Evolutionary conservation across 768 basidiomycete species (phyloP).

Genomic region (Brasilioporus rufonigricans): DNA sequence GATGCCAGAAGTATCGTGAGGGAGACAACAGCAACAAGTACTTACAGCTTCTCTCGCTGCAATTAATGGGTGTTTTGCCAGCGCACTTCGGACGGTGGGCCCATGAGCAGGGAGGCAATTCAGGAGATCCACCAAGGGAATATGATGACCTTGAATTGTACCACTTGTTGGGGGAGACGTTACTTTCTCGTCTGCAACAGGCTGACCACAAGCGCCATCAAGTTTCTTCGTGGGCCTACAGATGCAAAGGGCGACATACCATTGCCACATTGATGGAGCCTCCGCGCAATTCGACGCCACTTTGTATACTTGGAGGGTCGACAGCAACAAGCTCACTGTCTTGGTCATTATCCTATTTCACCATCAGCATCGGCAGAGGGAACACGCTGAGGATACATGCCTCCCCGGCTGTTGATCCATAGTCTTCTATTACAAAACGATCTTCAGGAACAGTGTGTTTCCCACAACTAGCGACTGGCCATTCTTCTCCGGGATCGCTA

Average conservation of each 20-base stretch:
- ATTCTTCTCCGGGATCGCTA: neutral
- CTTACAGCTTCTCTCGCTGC: conserved; percentile 12
- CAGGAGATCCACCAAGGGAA: neutral
- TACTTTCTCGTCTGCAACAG: neutral
- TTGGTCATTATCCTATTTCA: neutral
- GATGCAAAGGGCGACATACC: conserved; percentile 8
- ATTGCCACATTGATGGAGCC: neutral
- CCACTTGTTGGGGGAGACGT: neutral
- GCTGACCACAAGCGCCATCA: conserved; percentile 7
- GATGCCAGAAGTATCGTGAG: neutral
- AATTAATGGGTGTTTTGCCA: neutral
- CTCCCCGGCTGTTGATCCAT: neutral
- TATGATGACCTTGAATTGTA: neutral
- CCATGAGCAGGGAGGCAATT: neutral
- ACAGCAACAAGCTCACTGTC: neutral
- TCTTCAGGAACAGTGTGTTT: neutral
- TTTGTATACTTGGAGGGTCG: neutral
- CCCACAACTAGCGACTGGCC: neutral
- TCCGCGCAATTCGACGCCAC: neutral
- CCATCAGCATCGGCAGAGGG: neutral
- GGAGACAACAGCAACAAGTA: neutral
- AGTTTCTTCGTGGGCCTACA: neutral
- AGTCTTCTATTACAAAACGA: neutral
- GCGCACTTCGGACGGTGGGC: neutral
- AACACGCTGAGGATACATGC: neutral